Conservation (phyloP, 1,284 basidiomycete species). For the Ganoderma boninense region DNA sequence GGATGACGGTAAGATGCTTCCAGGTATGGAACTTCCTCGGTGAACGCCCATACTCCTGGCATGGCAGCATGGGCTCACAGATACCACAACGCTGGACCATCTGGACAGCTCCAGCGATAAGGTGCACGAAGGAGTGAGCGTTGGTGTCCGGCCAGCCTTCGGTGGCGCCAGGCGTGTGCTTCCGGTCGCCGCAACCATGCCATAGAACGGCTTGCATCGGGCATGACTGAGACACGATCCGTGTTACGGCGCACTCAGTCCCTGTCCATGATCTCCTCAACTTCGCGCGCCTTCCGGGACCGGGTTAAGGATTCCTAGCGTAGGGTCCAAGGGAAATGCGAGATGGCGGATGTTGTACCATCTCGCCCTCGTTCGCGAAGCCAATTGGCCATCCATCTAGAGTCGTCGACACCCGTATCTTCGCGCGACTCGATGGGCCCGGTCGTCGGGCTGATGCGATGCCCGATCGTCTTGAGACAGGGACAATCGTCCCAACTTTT, state of each 20-base stretch:
- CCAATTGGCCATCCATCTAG: neutral
- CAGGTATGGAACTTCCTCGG: neutral
- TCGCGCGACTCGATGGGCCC: neutral
- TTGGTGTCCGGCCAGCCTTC: neutral
- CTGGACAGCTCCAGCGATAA: slow-evolving; percentile 28
- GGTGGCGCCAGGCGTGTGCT: slow-evolving; percentile 21
- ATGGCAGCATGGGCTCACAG: slow-evolving; percentile 11
- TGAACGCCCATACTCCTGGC: neutral
- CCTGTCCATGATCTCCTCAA: neutral
- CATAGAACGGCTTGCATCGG: neutral
- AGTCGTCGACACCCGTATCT: neutral
- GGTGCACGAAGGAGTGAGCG: slow-evolving; percentile 15
- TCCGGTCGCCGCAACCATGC: neutral
- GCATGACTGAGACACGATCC: slow-evolving; percentile 7
- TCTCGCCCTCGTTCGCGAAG: neutral
- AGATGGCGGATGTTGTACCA: neutral
- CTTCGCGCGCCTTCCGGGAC: slow-evolving; percentile 2
- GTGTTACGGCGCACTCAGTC: neutral
- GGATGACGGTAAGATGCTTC: slow-evolving; percentile 1
- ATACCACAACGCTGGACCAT: slow-evolving; percentile 7
- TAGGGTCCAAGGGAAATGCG: neutral
- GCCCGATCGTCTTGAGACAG: neutral
- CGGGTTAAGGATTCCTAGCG: neutral
- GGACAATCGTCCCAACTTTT: neutral
- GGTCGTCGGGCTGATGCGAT: neutral